Conservation (phyloP, 441 rosid species). For the Erodium trifolium region DNA sequence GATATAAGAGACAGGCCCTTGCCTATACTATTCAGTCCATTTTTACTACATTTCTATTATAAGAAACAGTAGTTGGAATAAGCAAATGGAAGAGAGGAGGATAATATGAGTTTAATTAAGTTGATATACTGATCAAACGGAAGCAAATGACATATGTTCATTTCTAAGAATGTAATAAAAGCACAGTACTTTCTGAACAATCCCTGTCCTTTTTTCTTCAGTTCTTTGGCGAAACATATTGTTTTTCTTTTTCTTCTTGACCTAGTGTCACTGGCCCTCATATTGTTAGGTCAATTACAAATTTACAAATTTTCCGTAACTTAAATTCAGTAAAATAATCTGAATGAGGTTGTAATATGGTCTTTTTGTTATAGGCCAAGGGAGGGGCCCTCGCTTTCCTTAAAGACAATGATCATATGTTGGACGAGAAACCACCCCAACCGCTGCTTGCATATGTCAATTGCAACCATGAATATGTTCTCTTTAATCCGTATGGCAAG, state of each 20-base stretch:
- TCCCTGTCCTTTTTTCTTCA: no score
- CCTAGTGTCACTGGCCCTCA: not conserved
- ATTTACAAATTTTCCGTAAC: no score
- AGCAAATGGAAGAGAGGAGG: not conserved
- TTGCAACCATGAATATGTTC: slow-evolving; percentile 75
- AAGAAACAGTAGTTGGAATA: not conserved
- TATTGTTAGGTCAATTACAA: no score
- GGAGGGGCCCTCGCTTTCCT: slow-evolving; percentile 74
- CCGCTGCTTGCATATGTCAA: slow-evolving; percentile 58
- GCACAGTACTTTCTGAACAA: not conserved
- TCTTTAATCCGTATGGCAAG: slow-evolving; percentile 59
- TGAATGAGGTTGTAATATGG: not conserved
- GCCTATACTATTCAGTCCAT: not conserved
- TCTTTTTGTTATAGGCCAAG: slow-evolving; percentile 49
- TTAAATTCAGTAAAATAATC: no score
- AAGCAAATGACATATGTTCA: no score
- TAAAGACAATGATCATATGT: slow-evolving; percentile 22
- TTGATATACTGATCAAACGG: not conserved
- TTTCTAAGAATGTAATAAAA: not conserved
- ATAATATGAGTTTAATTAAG: not conserved
- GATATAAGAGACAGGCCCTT: no score
- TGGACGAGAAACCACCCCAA: slow-evolving; percentile 36
- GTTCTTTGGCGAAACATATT: no score
- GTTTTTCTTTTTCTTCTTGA: not conserved
- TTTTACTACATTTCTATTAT: not conserved